phyloP scores from a whole-genome alignment of 2,329 filamentous ascomycete genomes.

The Teratosphaeria nubilosa region DNA sequence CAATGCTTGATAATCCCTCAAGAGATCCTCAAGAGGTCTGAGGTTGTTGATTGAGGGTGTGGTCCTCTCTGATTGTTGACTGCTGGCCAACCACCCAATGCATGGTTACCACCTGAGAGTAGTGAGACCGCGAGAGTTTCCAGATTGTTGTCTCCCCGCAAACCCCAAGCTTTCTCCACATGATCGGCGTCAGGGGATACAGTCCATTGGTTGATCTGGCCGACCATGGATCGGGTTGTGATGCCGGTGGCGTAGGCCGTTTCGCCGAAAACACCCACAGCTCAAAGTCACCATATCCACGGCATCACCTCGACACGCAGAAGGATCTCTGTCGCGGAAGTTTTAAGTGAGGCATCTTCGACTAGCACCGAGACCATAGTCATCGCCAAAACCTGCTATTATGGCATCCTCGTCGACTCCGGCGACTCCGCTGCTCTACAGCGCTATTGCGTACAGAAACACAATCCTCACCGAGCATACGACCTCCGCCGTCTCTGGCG shows the following conservation, averaged over 20 bases:
- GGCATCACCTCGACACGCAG: no score
- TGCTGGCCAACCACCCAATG: no score
- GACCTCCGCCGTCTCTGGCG: constrained; percentile 69
- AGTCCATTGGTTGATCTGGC: no score
- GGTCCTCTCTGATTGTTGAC: no score
- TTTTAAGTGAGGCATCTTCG: background rate
- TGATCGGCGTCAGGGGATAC: background rate
- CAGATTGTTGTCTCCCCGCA: background rate
- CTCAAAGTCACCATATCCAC: no score
- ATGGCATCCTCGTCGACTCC: constrained; percentile 28
- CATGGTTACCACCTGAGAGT: background rate
- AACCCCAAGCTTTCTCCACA: background rate
- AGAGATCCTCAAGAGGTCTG: background rate
- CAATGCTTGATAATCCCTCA: background rate
- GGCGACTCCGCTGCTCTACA: constrained; percentile 34
- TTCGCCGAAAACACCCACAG: no score
- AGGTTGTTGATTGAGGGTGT: background rate
- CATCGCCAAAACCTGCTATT: constrained; percentile 2
- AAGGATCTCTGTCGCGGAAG: no score
- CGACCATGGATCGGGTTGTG: no score
- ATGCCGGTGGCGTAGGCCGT: no score
- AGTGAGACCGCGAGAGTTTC: background rate
- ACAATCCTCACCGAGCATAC: constrained; percentile 93
- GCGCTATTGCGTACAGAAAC: constrained; percentile 86
- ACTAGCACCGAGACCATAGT: background rate